phyloP scores from a whole-genome alignment of 352 stramenopile genomes.

The Globisporangium paddicum region DNA sequence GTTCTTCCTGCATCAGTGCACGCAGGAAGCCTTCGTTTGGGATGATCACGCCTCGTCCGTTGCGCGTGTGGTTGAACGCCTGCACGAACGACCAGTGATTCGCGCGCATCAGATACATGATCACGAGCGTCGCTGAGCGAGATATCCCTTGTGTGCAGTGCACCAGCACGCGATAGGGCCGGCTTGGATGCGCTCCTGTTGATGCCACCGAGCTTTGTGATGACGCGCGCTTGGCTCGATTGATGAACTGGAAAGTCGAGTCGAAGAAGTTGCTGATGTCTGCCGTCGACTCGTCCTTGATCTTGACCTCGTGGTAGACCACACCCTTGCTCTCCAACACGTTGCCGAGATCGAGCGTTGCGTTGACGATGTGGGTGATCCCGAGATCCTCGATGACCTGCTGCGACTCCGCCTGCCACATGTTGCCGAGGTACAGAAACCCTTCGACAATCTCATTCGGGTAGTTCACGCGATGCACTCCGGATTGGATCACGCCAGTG shows the following conservation, averaged over 20 bases:
- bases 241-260: slow-evolving; percentile 42
- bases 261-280: slow-evolving; percentile 50
- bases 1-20: slow-evolving; percentile 43
- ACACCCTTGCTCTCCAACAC: slow-evolving; percentile 41
- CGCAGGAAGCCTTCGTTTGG: slow-evolving; percentile 60
- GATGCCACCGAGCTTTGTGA: not conserved
- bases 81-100: slow-evolving; percentile 48
- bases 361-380: slow-evolving; percentile 75
- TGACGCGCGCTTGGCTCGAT: slow-evolving; percentile 14
- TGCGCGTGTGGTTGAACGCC: slow-evolving; percentile 53
- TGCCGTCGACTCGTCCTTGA: slow-evolving; percentile 35
- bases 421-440: slow-evolving; percentile 71
- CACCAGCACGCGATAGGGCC: slow-evolving; percentile 48
- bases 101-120: slow-evolving; percentile 67
- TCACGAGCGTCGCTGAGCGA: slow-evolving; percentile 56
- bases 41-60: slow-evolving; percentile 46
- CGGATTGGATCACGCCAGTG: slow-evolving; percentile 22
- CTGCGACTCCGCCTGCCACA: slow-evolving; percentile 59
- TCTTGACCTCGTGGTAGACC: slow-evolving; percentile 58
- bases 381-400: slow-evolving; percentile 50
- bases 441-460: slow-evolving; percentile 65
- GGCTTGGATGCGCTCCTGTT: slow-evolving; percentile 7
- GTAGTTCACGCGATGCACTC: slow-evolving; percentile 43
- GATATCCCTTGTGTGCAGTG: slow-evolving; percentile 76
- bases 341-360: slow-evolving; percentile 51